Base-by-base conservation (phyloP, 768 basidiomycete species). In the Rhodosporidiobolus odoratus region DNA sequence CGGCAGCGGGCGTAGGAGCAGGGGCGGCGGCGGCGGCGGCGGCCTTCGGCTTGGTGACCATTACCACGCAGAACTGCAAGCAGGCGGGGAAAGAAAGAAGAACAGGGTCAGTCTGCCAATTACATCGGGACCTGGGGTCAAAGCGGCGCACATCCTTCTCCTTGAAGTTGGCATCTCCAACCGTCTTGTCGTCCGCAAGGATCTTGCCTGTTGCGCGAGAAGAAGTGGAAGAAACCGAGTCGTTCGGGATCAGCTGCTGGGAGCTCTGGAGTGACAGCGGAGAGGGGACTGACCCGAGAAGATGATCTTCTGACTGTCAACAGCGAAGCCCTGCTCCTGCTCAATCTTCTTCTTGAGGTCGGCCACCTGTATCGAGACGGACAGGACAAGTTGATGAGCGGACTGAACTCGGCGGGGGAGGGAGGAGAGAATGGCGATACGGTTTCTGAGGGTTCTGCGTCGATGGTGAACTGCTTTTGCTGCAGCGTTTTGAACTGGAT, bases 401-500 rank as follows among this genome's bases (percentile, higher is more conserved):
- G 23, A n/a, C 32, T 43, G 23, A 50, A 8, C 12, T 17, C 8
- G 23, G 15, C 12, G 15, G 48, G 25, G 19, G 54, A 37, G 38
- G 9, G 41, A 56, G 35, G 23, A 43, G 50, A 45, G 27, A 32
- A 32, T 47, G 60, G n/a, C n/a, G n/a, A n/a, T 21, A 72, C 58
- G 3, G 72, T 66, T 35, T 67, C 58, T 27, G 50, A 25, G 7
- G 62, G 69, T 30, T 69, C 72, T 0, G 69, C 72, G 40, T 75
- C 73, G 67, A 75, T 67, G 62, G 48, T 43, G 68, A 66, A 75
- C 37, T 59, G 64, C 69, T 69, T 72, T 63, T 73, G 94, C 79
- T 95, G 91, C 21, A 94, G 86, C 2, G 94, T 97, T 83, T 97
- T 98, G 78, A 98, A 83, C 35, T 92, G 95, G 80, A 98, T 85